These are phyloP conservation scores for Osmozyma mogii DNA, from an alignment of 805 yeast species.

Conservation along the genomic window DNA sequence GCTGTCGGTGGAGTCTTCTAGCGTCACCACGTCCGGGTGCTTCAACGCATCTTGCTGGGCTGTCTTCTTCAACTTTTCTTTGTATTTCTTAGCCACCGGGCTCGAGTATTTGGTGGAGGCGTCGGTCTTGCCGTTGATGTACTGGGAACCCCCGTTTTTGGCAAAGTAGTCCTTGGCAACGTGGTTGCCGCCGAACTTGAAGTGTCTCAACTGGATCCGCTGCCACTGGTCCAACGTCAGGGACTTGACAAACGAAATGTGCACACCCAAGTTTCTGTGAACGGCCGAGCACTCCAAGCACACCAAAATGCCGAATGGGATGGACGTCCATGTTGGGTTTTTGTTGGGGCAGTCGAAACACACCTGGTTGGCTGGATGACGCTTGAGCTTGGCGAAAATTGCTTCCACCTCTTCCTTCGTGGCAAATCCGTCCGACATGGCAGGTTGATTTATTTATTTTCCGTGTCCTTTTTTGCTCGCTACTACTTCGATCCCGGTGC, in stretches of 20 bases:
- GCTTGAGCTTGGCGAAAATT: constrained; percentile 55
- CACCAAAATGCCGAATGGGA: constrained; percentile 87
- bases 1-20: constrained; percentile 40
- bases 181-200: constrained; percentile 91
- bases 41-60: constrained; percentile 57
- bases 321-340: constrained; percentile 98
- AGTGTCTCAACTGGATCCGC: constrained; percentile 77
- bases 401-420: constrained; percentile 60
- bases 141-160: constrained; percentile 80
- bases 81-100: constrained; percentile 70
- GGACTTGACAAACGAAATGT: constrained; percentile 89
- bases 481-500: too few relatives aligned
- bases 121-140: constrained; percentile 45
- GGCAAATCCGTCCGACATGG: constrained; percentile 47
- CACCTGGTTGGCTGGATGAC: constrained; percentile 65
- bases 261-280: constrained; percentile 94
- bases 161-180: constrained; percentile 74
- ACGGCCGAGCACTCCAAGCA: constrained; percentile 94
- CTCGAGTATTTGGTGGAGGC: constrained; percentile 76
- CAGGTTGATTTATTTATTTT: too few relatives aligned
- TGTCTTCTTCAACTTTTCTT: constrained; percentile 66
- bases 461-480: too few relatives aligned
- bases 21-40: constrained; percentile 67
- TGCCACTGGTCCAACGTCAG: constrained; percentile 93
- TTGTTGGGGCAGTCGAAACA: constrained; percentile 94